These are phyloP conservation scores for Cystobasidium sp. DNA, from an alignment of 1,284 basidiomycete species.

Conservation along the genomic window DNA sequence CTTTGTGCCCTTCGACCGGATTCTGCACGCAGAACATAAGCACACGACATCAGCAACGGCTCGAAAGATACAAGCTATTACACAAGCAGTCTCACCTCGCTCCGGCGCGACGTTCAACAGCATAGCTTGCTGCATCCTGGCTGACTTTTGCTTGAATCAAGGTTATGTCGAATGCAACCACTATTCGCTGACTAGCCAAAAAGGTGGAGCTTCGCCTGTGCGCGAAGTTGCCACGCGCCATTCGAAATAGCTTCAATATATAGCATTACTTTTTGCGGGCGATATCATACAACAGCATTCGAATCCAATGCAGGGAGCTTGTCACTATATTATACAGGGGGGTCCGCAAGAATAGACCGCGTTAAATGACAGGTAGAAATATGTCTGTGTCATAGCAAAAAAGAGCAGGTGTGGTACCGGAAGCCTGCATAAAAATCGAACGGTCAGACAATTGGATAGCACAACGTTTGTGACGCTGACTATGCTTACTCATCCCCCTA, in stretches of 20 bases:
- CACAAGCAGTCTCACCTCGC: slow-evolving; percentile 19
- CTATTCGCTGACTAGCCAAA: neutral
- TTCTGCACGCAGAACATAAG: slow-evolving; percentile 23
- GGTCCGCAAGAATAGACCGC: neutral
- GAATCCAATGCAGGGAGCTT: no score
- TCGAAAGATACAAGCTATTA: neutral
- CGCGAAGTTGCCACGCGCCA: neutral
- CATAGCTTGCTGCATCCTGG: slow-evolving; percentile 41
- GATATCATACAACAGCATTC: no score
- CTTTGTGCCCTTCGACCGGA: slow-evolving; percentile 40
- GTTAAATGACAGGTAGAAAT: neutral
- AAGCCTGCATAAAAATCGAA: neutral
- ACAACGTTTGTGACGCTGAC: neutral
- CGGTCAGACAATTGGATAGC: neutral
- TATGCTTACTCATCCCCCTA: neutral
- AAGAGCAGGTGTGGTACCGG: neutral
- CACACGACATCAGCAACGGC: slow-evolving; percentile 9
- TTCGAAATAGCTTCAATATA: no score
- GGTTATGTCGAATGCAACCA: neutral
- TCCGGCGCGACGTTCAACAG: slow-evolving; percentile 42
- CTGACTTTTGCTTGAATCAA: neutral
- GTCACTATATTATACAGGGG: no score
- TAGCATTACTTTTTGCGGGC: no score
- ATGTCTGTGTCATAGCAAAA: neutral
- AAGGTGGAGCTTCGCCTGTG: neutral